Base-by-base conservation (phyloP, 2,329 filamentous ascomycete genomes). In the Botrytis byssoidea region DNA sequence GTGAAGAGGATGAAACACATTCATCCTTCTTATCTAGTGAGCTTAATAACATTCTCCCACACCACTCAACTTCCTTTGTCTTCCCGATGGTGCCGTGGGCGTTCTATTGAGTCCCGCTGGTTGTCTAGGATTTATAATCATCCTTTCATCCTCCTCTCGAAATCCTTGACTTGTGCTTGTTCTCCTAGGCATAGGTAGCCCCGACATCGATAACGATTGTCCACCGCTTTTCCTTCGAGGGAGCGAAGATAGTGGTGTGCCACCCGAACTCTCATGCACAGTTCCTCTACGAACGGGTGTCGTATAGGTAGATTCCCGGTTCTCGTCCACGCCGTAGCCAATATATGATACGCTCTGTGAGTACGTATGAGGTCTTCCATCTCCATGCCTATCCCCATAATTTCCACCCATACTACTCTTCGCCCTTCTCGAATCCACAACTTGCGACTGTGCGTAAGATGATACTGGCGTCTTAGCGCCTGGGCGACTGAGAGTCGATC, bases 1-100 rank as follows among this genome's bases (percentile, higher is more conserved):
- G 65, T 20, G 25, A 29, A 67, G 65, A 67, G 46, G 65, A 40
- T 29, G 9, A 67, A 40, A 29, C 2, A 67, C 9, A 16, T 55
- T 16, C 32, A 40, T 22, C 32, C 32, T 14, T 18, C 14, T 14
- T 35, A 40, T 55, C 16, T 51, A 42, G 14, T 5, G 40, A 57
- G 74, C 73, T 70, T 82, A 89, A 80, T 86, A 89, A n/a, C 86
- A 88, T 81, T 89, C 87, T 60, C 88, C 88, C 64, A 88, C 82
- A 73, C 87, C 86, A 80, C 83, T 86, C 78, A 86, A 82, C 77
- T 86, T 86, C 76, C 86, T 82, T 71, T 85, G 77, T 67, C 79
- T 72, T 59, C 74, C 76, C 12, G 78, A 76, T 48, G 69, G 35
- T 55, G 32, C 46, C 46, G 57, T 42, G 3, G 59, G 61, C 32